Percentiles rank a stretch among this genome's conserved stretches.
phyloP scores from a whole-genome alignment of 345 rosid genomes.

The Hevea brasiliensis region DNA sequence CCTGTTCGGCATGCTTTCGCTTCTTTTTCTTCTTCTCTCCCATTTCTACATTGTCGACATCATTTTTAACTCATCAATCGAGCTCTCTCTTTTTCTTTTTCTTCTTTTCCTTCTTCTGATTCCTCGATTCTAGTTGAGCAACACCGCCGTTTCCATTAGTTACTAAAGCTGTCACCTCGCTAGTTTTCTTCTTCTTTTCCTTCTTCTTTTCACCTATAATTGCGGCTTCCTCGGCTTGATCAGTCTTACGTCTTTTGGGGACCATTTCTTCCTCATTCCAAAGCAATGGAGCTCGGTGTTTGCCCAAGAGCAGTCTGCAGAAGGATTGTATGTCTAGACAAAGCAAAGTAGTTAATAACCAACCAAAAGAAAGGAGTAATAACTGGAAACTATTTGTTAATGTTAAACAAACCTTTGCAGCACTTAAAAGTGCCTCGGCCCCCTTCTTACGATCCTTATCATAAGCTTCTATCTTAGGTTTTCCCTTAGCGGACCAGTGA shows the following conservation, averaged over 20 bases:
- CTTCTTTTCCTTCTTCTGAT: constrained; percentile 49
- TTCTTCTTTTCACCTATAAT: constrained; percentile 42
- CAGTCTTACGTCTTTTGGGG: constrained; percentile 29
- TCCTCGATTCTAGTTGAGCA: constrained; percentile 34
- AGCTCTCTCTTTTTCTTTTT: constrained; percentile 48
- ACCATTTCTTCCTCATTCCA: constrained; percentile 21
- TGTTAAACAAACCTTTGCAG: constrained; percentile 67
- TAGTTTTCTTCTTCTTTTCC: constrained; percentile 45
- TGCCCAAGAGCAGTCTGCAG: constrained; percentile 65
- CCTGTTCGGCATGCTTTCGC: constrained; percentile 37
- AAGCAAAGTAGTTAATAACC: not conserved
- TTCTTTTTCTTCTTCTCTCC: constrained; percentile 41
- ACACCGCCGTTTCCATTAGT: constrained; percentile 34
- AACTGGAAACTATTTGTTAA: not conserved
- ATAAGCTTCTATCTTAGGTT: constrained; percentile 84
- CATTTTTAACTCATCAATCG: constrained; percentile 1
- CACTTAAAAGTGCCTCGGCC: constrained; percentile 62
- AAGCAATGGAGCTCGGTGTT: constrained; percentile 33
- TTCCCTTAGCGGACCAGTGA: constrained; percentile 90
- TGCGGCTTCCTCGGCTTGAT: constrained; percentile 18
- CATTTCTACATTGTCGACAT: constrained; percentile 26
- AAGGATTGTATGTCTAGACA: constrained; percentile 72
- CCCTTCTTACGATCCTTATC: constrained; percentile 81
- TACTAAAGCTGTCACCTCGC: constrained; percentile 17
- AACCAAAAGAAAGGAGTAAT: not conserved